Base-by-base conservation (phyloP, 148 eudicot genomes). In the Diospyros lotus region DNA sequence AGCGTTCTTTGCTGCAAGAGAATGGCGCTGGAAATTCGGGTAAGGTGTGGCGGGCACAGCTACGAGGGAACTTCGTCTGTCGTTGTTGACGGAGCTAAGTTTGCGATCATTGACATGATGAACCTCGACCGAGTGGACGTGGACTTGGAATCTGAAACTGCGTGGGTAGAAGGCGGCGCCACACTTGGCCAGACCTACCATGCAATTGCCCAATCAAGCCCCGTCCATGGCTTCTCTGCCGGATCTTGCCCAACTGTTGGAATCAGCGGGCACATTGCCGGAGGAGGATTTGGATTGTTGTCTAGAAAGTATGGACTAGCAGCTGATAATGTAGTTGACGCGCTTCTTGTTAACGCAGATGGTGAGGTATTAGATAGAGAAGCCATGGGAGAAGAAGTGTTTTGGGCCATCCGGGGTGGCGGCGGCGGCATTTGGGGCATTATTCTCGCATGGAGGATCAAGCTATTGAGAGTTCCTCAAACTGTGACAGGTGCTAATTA, bases 81-180 rank as follows among this genome's bases (percentile, higher is more conserved):
- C 58, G 80, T 79, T 62, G 28, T 41, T 0, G 82, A 86, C 18
- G 86, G 83, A 1, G 52, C 74, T 53, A 81, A 84, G n/a, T 92
- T 88, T 14, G 90, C 85, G 15, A 79, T 90, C 41, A 77, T 92
- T 14, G 93, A 89, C 70, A 28, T 87, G 81, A 87, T 84, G 84
- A 80, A 77, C 59, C 66, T 87, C 6, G 71, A 80, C 64, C 58
- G 58, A 2, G 85, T 89, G 13, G 45, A 15, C 3, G 79, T 89
- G 68, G 90, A 87, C 28, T 6, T 80, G 43, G 70, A 73, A 51
- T 73, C 82, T 0, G 80, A 80, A 43, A 42, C 75, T 13, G 90
- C 89, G 8, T 89, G 93, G 90, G 85, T 87, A 12, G 85, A 87
- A 65, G 92, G 94, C 2, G 97, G 97, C 0, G 93, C 92, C 0